Conservation (phyloP, 78 protist species). For the Corallochytrium limacisporum region DNA sequence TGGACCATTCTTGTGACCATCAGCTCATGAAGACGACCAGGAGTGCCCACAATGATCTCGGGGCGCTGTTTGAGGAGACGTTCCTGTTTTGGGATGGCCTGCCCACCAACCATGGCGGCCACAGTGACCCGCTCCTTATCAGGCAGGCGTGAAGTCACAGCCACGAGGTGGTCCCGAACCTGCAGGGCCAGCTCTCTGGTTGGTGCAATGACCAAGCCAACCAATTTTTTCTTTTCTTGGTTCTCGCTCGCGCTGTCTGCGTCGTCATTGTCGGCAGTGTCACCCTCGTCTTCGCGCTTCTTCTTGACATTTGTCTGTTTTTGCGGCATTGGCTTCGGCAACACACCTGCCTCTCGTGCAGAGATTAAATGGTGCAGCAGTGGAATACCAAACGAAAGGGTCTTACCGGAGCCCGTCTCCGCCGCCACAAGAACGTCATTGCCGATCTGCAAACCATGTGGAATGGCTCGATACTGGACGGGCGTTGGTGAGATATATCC, state of each 20-base stretch:
- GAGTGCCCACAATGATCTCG: constrained; percentile 47
- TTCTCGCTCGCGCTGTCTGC: neutral
- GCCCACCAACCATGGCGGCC: constrained; percentile 35
- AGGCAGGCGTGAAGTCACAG: neutral
- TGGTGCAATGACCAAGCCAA: constrained; percentile 43
- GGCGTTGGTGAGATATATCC: too few relatives aligned
- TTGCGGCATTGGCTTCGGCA: too few relatives aligned
- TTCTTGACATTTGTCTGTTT: neutral
- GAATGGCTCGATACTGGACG: too few relatives aligned
- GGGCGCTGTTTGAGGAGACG: constrained; percentile 32
- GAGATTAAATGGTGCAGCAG: neutral
- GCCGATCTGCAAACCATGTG: too few relatives aligned
- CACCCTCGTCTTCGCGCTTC: neutral
- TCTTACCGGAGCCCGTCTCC: constrained; percentile 55
- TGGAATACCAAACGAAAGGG: constrained; percentile 56
- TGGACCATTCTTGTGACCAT: neutral
- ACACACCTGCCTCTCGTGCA: too few relatives aligned
- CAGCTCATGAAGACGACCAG: constrained; percentile 50
- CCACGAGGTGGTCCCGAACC: constrained; percentile 5
- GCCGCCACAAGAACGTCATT: constrained; percentile 8
- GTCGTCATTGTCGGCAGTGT: neutral
- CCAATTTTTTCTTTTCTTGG: neutral
- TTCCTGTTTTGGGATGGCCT: constrained; percentile 31
- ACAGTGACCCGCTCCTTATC: neutral
- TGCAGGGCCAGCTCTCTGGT: constrained; percentile 67